Base-by-base conservation (phyloP, 2,329 filamentous ascomycete species). In the Thermothelomyces thermophilus region DNA sequence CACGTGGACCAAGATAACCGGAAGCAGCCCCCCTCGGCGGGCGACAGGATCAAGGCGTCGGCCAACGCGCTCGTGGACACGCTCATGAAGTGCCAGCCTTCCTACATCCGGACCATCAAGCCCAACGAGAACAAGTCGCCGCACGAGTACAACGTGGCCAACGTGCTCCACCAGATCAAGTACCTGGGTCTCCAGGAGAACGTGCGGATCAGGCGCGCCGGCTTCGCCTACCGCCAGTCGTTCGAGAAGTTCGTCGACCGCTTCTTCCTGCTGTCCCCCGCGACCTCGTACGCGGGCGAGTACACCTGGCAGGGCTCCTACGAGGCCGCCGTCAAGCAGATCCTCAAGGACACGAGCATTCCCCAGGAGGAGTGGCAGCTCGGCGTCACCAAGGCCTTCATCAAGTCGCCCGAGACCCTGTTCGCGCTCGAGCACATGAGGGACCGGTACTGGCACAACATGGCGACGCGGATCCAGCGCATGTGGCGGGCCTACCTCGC, bases 161-260 rank as follows among this genome's bases (percentile, higher is more conserved):
- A 97, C 60, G 93, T 98, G 17, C 76, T 97, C 62, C 93, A 98
- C 75, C 93, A 98, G 67, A 89, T 97, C 77, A 97, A 98, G 66
- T 98, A 98, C 63, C 84, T 98, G 13, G 93, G 93, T 81, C 75
- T 98, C n/a, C 91, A 97, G 67, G 93, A 98, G 70, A 98, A 98
- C 76, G 93, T 98, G 35, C 86, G 93, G 40, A 98, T 98, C 68
- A 86, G 93, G 59, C 83, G 93, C 66, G 93, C 93, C 54, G 93
- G 93, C 52, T 98, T 98, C 62, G 93, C 93, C 2, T 97, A 95
- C 63, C 87, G 93, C 66, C 91, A 97, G 64, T 90, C 89, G 0
- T 98, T 95, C 62, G 93, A 97, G 64, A 97, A 96, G 65, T 98
- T 98, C 64, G 90, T 96, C 26, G 93, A 97, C 64, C 85, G 93